These are phyloP conservation scores for Noccaea bulbosa DNA, from an alignment of 345 rosid genomes.

Conservation along the genomic window DNA sequence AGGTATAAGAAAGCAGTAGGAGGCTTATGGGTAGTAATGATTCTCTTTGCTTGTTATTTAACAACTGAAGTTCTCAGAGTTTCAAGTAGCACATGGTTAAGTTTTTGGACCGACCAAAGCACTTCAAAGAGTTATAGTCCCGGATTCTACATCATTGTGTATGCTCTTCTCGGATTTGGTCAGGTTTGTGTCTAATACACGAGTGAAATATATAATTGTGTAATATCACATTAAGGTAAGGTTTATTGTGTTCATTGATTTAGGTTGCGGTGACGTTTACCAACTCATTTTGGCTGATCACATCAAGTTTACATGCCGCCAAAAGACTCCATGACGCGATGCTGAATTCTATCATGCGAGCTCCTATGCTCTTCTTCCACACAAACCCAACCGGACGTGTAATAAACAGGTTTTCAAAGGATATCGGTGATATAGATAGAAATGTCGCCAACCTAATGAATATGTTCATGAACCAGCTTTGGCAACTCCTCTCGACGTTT, in stretches of 20 bases:
- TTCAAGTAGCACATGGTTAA: constrained; percentile 90
- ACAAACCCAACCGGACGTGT: constrained; percentile 92
- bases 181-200: constrained; percentile 58
- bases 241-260: constrained; percentile 25
- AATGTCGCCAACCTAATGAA: constrained; percentile 71
- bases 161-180: constrained; percentile 72
- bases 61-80: constrained; percentile 82
- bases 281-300: constrained; percentile 90
- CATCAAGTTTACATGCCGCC: constrained; percentile 83
- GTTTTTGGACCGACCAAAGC: constrained; percentile 86
- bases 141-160: constrained; percentile 63
- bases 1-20: constrained; percentile 93
- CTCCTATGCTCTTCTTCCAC: constrained; percentile 93
- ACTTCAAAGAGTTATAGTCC: constrained; percentile 60
- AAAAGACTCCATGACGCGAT: constrained; percentile 78
- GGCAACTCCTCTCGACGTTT: constrained; percentile 93
- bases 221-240: neutral
- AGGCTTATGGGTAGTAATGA: constrained; percentile 80
- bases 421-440: constrained; percentile 88
- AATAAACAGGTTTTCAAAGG: constrained; percentile 93
- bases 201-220: neutral
- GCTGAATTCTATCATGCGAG: constrained; percentile 79
- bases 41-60: constrained; percentile 73
- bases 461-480: constrained; percentile 73
- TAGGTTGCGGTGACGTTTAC: constrained; percentile 77